Evolutionary conservation across 2,329 filamentous ascomycete genomes (phyloP).

Genomic region (Pseudogymnoascus sp.): DNA sequence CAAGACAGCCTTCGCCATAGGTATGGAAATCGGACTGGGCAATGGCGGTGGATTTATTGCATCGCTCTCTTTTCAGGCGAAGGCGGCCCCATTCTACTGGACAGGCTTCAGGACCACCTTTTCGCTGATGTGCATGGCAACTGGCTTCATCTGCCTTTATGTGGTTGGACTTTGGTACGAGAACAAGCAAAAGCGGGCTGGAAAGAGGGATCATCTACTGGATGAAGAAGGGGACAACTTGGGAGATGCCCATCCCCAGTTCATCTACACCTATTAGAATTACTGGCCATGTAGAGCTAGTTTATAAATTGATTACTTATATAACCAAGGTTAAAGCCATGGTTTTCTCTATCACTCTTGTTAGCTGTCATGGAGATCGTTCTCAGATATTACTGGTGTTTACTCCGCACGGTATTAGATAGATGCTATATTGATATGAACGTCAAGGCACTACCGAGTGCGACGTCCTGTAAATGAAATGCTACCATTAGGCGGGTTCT

Average conservation of each 20-base stretch:
- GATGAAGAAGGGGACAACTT: slow-evolving; percentile 12
- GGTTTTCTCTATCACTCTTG: background rate
- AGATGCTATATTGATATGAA: too few species aligned
- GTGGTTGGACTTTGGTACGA: slow-evolving; percentile 33
- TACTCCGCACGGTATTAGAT: too few species aligned
- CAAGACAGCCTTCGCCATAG: slow-evolving; percentile 30
- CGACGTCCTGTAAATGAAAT: too few species aligned
- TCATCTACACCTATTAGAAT: slow-evolving; percentile 8
- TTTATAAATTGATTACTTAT: background rate
- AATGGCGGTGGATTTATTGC: slow-evolving; percentile 9
- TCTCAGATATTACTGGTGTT: too few species aligned
- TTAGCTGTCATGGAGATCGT: too few species aligned
- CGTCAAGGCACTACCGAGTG: too few species aligned
- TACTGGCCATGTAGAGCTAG: background rate
- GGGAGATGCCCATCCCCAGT: slow-evolving; percentile 8
- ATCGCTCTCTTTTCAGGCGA: slow-evolving; percentile 1
- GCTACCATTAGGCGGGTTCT: background rate
- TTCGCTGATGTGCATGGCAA: slow-evolving; percentile 20
- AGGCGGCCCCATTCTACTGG: slow-evolving; percentile 7
- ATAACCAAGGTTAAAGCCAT: background rate
- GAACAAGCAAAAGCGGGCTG: slow-evolving; percentile 38
- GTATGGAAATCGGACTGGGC: slow-evolving; percentile 18
- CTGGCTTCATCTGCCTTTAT: slow-evolving; percentile 20
- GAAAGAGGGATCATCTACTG: slow-evolving; percentile 37
- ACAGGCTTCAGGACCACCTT: slow-evolving; percentile 1